These are phyloP conservation scores for Fomitopsis pinicola DNA, from an alignment of 1,284 basidiomycete species.

Conservation along the genomic window DNA sequence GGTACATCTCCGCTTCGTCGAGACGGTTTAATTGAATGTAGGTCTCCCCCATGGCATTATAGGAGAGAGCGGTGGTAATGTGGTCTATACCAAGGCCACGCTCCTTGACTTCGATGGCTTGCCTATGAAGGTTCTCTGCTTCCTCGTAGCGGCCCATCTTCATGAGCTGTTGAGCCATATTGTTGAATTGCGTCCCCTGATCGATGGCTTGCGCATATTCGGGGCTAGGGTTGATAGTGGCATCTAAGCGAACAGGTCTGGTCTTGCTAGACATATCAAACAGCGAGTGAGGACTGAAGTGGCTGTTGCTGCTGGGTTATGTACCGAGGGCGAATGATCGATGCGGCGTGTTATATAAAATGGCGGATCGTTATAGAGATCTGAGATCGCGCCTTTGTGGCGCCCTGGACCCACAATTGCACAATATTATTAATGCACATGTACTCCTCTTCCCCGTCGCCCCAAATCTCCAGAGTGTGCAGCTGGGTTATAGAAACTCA, in stretches of 20 bases:
- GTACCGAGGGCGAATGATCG: too few species aligned
- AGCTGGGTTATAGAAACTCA: too few species aligned
- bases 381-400: too few species aligned
- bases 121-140: constrained; percentile 21
- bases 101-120: constrained; percentile 23
- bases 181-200: constrained; percentile 14
- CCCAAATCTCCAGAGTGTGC: too few species aligned
- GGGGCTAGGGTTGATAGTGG: neutral
- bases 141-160: constrained; percentile 16
- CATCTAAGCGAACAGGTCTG: neutral
- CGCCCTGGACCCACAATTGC: too few species aligned
- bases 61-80: constrained; percentile 18
- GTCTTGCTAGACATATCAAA: neutral
- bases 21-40: constrained; percentile 23
- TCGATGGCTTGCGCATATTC: neutral
- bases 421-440: too few species aligned
- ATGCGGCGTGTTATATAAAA: too few species aligned
- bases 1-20: constrained; percentile 25
- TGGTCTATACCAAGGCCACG: constrained; percentile 7
- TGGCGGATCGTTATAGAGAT: too few species aligned
- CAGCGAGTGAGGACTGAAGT: neutral
- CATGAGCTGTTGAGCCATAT: constrained; percentile 14
- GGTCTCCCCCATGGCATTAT: constrained; percentile 27
- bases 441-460: too few species aligned
- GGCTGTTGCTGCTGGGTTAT: too few species aligned